A percentile compares a stretch with the other conserved stretches of the same genome.
phyloP scores from a whole-genome alignment of 352 stramenopile genomes.

The Globisporangium nodosum region DNA sequence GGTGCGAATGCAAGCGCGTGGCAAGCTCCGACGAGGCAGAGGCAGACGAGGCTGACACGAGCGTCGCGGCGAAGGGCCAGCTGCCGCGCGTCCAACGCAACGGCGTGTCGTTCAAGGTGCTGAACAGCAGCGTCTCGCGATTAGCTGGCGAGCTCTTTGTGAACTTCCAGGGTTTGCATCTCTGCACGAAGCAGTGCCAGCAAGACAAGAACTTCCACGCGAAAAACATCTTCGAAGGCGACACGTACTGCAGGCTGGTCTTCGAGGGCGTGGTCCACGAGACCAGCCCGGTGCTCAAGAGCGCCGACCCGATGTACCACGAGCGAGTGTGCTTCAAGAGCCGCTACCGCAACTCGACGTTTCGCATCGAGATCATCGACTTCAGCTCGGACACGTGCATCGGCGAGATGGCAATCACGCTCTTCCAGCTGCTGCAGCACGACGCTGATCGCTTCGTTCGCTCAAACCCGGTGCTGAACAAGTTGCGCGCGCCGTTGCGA shows the following conservation, averaged over 20 bases:
- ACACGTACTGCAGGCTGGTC: constrained; percentile 76
- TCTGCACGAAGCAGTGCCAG: constrained; percentile 83
- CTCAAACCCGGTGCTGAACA: constrained; percentile 38
- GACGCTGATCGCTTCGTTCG: constrained; percentile 63
- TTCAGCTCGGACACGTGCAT: constrained; percentile 77
- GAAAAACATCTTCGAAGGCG: constrained; percentile 85
- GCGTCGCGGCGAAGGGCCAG: neutral
- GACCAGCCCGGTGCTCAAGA: constrained; percentile 82
- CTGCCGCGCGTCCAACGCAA: constrained; percentile 13
- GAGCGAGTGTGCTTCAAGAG: constrained; percentile 75
- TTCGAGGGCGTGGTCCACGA: constrained; percentile 69
- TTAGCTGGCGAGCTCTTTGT: constrained; percentile 61
- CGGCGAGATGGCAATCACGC: constrained; percentile 53
- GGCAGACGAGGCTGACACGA: constrained; percentile 5
- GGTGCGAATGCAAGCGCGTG: constrained; percentile 48
- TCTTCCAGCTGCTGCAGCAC: constrained; percentile 78
- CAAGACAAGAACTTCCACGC: constrained; percentile 54
- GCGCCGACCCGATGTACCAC: constrained; percentile 83
- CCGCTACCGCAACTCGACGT: constrained; percentile 41
- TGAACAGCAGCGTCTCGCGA: constrained; percentile 36
- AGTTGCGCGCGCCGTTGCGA: constrained; percentile 37
- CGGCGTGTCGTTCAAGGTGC: constrained; percentile 34
- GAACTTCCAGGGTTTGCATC: constrained; percentile 70
- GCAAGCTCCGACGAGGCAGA: neutral
- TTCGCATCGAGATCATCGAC: constrained; percentile 78